These are phyloP conservation scores for Torulaspora gathmanii DNA, from an alignment of 805 yeast species.

Conservation along the genomic window DNA sequence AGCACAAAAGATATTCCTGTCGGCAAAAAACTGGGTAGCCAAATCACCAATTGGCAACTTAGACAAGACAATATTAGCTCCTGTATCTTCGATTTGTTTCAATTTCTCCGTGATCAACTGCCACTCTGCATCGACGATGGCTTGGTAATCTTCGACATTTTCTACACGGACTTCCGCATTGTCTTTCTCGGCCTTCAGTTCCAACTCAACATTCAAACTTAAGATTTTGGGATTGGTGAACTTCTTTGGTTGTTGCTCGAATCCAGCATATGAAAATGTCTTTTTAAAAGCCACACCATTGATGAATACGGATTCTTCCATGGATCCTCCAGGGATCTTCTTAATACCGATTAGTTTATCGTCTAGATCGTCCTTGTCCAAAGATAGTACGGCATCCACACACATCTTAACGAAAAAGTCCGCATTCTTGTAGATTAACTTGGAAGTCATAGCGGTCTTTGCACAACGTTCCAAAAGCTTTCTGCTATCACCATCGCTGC, in stretches of 20 bases:
- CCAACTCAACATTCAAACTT: slow-evolving; percentile 85
- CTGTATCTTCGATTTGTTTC: slow-evolving; percentile 73
- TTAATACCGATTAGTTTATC: slow-evolving; percentile 90
- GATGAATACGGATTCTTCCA: slow-evolving; percentile 86
- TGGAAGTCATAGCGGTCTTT: slow-evolving; percentile 94
- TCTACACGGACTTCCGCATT: slow-evolving; percentile 97
- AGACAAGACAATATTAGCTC: slow-evolving; percentile 89
- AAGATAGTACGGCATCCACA: slow-evolving; percentile 86
- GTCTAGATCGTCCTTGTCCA: slow-evolving; percentile 81
- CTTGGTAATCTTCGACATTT: slow-evolving; percentile 90
- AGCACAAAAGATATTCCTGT: slow-evolving; percentile 92
- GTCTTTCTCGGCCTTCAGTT: slow-evolving; percentile 96
- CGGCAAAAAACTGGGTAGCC: slow-evolving; percentile 98
- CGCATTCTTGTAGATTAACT: slow-evolving; percentile 81
- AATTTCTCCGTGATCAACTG: slow-evolving; percentile 82
- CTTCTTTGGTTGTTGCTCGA: slow-evolving; percentile 94
- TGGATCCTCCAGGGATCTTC: slow-evolving; percentile 91
- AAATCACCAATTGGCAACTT: slow-evolving; percentile 96
- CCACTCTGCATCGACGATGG: slow-evolving; percentile 99
- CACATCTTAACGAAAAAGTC: slow-evolving; percentile 92
- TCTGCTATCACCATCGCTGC: slow-evolving; percentile 48
- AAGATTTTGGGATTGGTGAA: slow-evolving; percentile 78
- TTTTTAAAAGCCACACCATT: slow-evolving; percentile 97
- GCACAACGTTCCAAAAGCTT: slow-evolving; percentile 87
- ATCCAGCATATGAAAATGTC: slow-evolving; percentile 96